Evolutionary conservation across 768 basidiomycete genomes (phyloP).

Genomic region (Boletus vermiculosoides): DNA sequence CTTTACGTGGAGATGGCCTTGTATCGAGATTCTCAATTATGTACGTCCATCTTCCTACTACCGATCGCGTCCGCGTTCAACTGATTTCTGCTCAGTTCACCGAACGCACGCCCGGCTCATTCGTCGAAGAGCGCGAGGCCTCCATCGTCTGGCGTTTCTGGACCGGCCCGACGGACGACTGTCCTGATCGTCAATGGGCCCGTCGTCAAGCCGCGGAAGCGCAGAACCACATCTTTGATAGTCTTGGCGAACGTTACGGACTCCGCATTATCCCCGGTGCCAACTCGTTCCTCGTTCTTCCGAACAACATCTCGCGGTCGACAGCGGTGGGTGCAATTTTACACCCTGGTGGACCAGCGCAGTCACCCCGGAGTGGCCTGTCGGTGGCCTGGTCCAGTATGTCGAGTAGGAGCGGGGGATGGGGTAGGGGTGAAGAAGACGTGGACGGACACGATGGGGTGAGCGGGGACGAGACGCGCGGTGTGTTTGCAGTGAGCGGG

Average conservation of each 20-base stretch:
- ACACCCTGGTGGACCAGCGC: slow-evolving; percentile 55
- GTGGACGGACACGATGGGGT: slow-evolving; percentile 23
- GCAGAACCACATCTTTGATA: slow-evolving; percentile 90
- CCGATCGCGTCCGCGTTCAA: background rate
- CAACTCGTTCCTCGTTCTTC: slow-evolving; percentile 79
- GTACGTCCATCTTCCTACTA: slow-evolving; percentile 44
- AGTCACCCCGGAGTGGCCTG: slow-evolving; percentile 33
- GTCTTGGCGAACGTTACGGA: slow-evolving; percentile 79
- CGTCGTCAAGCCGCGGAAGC: slow-evolving; percentile 85
- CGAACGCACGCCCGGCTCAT: slow-evolving; percentile 84
- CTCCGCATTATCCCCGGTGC: slow-evolving; percentile 79
- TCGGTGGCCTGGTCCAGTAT: slow-evolving; percentile 36
- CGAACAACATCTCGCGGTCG: slow-evolving; percentile 81
- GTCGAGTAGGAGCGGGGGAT: slow-evolving; percentile 15
- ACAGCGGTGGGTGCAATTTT: slow-evolving; percentile 80
- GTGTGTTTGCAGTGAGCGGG: slow-evolving; percentile 63
- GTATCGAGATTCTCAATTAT: slow-evolving; percentile 81
- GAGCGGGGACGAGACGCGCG: slow-evolving; percentile 47
- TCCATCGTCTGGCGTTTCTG: slow-evolving; percentile 87
- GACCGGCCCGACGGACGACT: slow-evolving; percentile 50
- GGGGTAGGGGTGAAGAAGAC: background rate
- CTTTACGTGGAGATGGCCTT: slow-evolving; percentile 76
- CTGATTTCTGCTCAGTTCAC: slow-evolving; percentile 57
- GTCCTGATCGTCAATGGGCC: slow-evolving; percentile 74
- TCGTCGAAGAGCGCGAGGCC: slow-evolving; percentile 79